Conservation (phyloP, 495 filamentous ascomycete genomes). For the Aspergillus sclerotiicarbonarius region DNA sequence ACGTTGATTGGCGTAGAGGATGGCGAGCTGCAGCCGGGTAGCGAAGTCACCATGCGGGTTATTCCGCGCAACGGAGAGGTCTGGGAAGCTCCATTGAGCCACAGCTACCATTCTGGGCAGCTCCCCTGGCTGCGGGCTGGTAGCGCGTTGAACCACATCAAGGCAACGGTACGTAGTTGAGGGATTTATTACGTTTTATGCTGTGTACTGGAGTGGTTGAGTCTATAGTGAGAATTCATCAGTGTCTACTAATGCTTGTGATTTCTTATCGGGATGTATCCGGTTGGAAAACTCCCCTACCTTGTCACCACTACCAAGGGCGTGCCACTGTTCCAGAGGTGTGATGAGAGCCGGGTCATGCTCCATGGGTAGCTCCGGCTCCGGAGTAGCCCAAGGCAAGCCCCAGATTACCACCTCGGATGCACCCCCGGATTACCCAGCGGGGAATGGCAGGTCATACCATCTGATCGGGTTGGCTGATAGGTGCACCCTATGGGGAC, state of each 20-base stretch:
- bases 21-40: conserved; percentile 19
- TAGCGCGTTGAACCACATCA: conserved; percentile 28
- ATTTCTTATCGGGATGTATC: too few relatives aligned
- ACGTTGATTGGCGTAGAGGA: conserved; percentile 24
- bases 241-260: too few relatives aligned
- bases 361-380: not conserved
- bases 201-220: not conserved
- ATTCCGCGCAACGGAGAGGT: conserved; percentile 10
- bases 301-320: too few relatives aligned
- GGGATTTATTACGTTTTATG: too few relatives aligned
- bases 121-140: conserved; percentile 23
- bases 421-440: too few relatives aligned
- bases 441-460: too few relatives aligned
- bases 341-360: not conserved
- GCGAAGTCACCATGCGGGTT: conserved; percentile 20
- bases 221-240: not conserved
- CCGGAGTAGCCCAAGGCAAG: not conserved
- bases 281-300: too few relatives aligned
- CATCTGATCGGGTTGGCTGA: too few relatives aligned
- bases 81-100: conserved; percentile 24
- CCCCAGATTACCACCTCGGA: not conserved
- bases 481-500: too few relatives aligned
- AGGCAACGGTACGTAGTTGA: conserved; percentile 42
- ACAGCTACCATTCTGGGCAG: conserved; percentile 23
- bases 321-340: too few relatives aligned